A percentile compares a stretch with the other conserved stretches of the same genome.
Conservation (phyloP, 306 rosid species). For the Casuarina cunninghamiana region DNA sequence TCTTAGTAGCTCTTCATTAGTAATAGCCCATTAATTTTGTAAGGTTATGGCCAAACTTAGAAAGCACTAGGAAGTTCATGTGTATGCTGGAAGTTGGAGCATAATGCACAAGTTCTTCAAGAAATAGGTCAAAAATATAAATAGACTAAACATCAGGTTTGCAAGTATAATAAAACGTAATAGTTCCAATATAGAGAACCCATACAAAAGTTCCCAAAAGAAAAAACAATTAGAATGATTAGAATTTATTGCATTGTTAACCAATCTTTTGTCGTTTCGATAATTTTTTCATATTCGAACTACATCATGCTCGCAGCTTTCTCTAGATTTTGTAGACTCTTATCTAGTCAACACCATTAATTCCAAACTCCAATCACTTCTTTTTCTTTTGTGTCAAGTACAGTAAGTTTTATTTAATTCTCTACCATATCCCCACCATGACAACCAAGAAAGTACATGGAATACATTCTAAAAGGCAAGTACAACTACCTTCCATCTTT, state of each 20-base stretch:
- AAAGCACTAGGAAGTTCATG: neutral
- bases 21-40: neutral
- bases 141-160: neutral
- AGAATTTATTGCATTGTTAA: neutral
- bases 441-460: neutral
- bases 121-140: neutral
- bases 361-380: neutral
- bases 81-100: neutral
- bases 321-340: neutral
- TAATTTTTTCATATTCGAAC: neutral
- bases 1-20: neutral
- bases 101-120: neutral
- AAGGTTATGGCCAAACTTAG: neutral
- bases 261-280: neutral
- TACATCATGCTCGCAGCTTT: neutral
- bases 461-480: neutral
- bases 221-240: neutral
- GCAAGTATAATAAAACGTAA: neutral
- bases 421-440: neutral
- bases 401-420: neutral
- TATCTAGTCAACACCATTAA: neutral
- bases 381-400: neutral
- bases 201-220: neutral
- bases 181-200: neutral
- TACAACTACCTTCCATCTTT: neutral